Percentiles rank a stretch among this genome's conserved stretches.
phyloP scores from a whole-genome alignment of 768 basidiomycete genomes.

The Cubamyces lactineus region DNA sequence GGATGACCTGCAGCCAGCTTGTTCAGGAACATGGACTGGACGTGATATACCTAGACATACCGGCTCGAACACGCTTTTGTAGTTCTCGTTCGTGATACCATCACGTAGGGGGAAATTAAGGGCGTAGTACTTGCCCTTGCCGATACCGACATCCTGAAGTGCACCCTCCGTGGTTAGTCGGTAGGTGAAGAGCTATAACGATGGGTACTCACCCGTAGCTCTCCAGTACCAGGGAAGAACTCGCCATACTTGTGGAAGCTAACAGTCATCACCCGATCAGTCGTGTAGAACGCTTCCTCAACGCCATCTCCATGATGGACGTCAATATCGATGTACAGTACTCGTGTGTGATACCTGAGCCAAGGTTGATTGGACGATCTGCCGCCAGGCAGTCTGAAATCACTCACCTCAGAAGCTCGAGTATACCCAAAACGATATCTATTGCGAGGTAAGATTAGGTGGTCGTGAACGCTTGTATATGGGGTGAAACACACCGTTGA shows the following conservation, averaged over 20 bases:
- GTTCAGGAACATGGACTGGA: background rate
- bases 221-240: slow-evolving; percentile 99
- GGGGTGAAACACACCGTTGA: slow-evolving; percentile 69
- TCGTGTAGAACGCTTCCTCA: slow-evolving; percentile 99
- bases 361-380: background rate
- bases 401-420: slow-evolving; percentile 83
- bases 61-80: slow-evolving; percentile 94
- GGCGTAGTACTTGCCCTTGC: slow-evolving; percentile 92
- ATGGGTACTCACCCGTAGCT: slow-evolving; percentile 67
- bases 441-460: background rate
- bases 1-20: slow-evolving; percentile 70
- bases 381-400: background rate
- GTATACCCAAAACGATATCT: slow-evolving; percentile 97
- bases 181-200: too few species aligned
- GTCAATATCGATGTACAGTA: slow-evolving; percentile 98
- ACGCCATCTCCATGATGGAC: slow-evolving; percentile 99
- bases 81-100: slow-evolving; percentile 93
- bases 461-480: background rate
- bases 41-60: slow-evolving; percentile 48
- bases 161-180: background rate
- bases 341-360: slow-evolving; percentile 86
- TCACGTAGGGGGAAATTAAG: slow-evolving; percentile 95
- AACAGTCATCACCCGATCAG: slow-evolving; percentile 97
- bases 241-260: slow-evolving; percentile 99
- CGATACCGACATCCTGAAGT: slow-evolving; percentile 83